Base-by-base conservation (phyloP, 331 rosid species). In the Malus hybrid region DNA sequence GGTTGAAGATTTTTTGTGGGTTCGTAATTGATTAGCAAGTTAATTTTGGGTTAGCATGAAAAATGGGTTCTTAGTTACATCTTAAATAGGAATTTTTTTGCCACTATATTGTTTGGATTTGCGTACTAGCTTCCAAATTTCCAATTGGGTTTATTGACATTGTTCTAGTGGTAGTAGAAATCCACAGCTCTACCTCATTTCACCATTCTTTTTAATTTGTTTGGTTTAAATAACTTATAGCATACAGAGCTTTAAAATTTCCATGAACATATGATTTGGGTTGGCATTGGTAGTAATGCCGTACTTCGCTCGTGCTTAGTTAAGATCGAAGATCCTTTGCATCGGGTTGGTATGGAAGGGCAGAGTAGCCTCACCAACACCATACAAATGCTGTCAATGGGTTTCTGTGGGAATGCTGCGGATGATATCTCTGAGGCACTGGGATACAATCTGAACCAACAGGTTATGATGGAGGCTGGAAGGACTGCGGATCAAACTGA, bases 261-360 rank as follows among this genome's bases (percentile, higher is more conserved):
- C 14, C 20, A 54, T 11, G 75, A 31, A 55, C 14, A 19, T 71
- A n/a, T 22, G 31, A 29, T 14, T 29, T 63, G 19, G 67, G 39
- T 20, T 60, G 13, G 14, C 1, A 11, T 60, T 57, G 34, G 50
- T 33, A 24, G 59, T 76, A 18, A 66, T 56, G 15, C 14, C 14
- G 19, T 77, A 29, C 70, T 29, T 68, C 81, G 69, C 65, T 74
- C 59, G 79, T 79, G 63, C 55, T 57, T 59, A 15, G 74, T 69
- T 65, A 20, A 69, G 46, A 73, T 27, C 12, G 36, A 79, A 74
- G 67, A 36, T 74, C 39, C 64, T 39, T 74, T 55, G 36, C 65
- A 28, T 13, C 8, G 22, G 67, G 67, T 46, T 69, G 67, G 14
- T 13, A 89, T 90, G 95, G 93, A 89, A 74, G 90, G 76, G 65